Evolutionary conservation across 768 basidiomycete genomes (phyloP), one percentile per base, ranked within the genome.

Genomic region (Amanita fuliginea): DNA sequence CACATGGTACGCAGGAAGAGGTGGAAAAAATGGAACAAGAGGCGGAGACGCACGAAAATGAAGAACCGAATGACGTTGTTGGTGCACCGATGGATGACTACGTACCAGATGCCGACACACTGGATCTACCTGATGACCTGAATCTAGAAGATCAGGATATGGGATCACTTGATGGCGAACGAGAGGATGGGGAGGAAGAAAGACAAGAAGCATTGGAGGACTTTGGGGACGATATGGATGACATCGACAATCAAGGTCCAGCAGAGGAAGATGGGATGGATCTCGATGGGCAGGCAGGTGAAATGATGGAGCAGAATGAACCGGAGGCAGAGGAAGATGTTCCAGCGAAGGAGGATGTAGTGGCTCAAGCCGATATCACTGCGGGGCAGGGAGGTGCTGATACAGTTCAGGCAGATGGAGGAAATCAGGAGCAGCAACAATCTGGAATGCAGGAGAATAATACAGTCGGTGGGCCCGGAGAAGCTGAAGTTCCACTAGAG

Each of bases 111-210:
- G 83, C 83, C 2, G 75, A 95, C 46, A 82, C 80, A 4, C 74
- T 98, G 39, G 86, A 98, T 58, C 73, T 98, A 8, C 95, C 95
- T 0, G 94, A 97, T 30, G 81, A 91, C 54, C 71, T 95, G 66
- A 70, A 90, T 47, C 62, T 94, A 10, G 76, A 67, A 32, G 68
- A 62, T 45, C 68, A 71, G 24, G 70, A 69, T 4, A 58, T 62
- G 42, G 64, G 67, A 45, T 32, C 34, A 44, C 9, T 36, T 44
- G 13, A 55, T 50, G 48, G 44, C 36, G 24, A 37, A 16, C 32
- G 9, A 51, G 59, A 57, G 48, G 59, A 55, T 13, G 63, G 65
- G 32, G 64, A 62, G 10, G 65, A 68, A 18, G 60, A 65, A 44
- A 52, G 53, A 28, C 62, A 62, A 26, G 61, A 63, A 14, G 60